Conservation (phyloP, 2,329 filamentous ascomycete genomes). For the Arthrinium puccinioides region DNA sequence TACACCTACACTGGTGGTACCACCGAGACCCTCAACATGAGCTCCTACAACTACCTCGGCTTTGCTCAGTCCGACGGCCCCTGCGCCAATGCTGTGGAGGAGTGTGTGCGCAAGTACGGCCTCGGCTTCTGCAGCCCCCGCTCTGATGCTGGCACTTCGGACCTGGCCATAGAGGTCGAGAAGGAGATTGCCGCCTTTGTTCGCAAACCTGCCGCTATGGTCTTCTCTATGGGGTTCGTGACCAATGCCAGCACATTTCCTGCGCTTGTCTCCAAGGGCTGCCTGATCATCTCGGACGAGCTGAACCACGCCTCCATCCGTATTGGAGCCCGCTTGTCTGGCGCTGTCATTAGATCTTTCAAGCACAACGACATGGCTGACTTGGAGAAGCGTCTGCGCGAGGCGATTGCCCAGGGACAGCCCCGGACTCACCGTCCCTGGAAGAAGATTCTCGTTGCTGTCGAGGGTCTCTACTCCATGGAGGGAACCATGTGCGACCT, state of each 20-base stretch:
- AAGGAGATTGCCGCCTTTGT: slow-evolving; percentile 84
- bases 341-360: slow-evolving; percentile 92
- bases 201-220: slow-evolving; percentile 88
- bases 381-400: slow-evolving; percentile 77
- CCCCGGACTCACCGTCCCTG: slow-evolving; percentile 96
- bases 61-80: slow-evolving; percentile 97
- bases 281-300: slow-evolving; percentile 91
- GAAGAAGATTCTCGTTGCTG: slow-evolving; percentile 97
- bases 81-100: slow-evolving; percentile 88
- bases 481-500: slow-evolving; percentile 98
- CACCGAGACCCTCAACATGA: slow-evolving; percentile 96
- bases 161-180: slow-evolving; percentile 85
- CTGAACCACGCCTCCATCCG: slow-evolving; percentile 97
- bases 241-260: slow-evolving; percentile 93
- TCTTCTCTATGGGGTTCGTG: slow-evolving; percentile 98
- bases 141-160: slow-evolving; percentile 77
- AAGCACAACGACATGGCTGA: slow-evolving; percentile 95
- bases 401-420: slow-evolving; percentile 92
- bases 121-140: slow-evolving; percentile 77
- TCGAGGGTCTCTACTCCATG: slow-evolving; percentile 98
- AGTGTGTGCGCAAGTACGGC: slow-evolving; percentile 76
- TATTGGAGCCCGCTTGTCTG: slow-evolving; percentile 86
- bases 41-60: slow-evolving; percentile 98
- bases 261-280: slow-evolving; percentile 85
- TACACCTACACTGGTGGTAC: slow-evolving; percentile 85